These are phyloP conservation scores for Tetrapyrgos nigripes DNA, from an alignment of 1,284 basidiomycete species.

Conservation along the genomic window DNA sequence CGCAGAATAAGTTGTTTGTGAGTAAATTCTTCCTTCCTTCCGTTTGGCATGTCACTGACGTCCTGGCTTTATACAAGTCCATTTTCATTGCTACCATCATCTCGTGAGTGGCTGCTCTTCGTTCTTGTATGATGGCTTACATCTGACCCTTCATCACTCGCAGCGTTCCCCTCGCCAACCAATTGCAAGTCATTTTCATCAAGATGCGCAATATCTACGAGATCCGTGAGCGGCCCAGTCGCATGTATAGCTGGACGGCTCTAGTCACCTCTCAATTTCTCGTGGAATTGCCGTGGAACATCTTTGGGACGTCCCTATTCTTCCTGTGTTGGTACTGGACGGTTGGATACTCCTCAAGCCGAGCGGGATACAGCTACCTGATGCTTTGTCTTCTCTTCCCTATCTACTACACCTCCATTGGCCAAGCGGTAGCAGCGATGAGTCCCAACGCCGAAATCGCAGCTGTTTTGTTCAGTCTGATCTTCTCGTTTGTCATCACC, in stretches of 20 bases:
- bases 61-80: slow-evolving; percentile 26
- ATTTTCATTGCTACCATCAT: slow-evolving; percentile 56
- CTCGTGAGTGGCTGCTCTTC: slow-evolving; percentile 27
- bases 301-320: slow-evolving; percentile 61
- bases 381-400: slow-evolving; percentile 55
- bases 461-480: slow-evolving; percentile 66
- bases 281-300: slow-evolving; percentile 71
- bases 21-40: slow-evolving; percentile 19
- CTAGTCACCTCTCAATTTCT: slow-evolving; percentile 69
- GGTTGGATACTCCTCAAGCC: slow-evolving; percentile 52
- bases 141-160: not conserved
- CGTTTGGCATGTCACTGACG: not conserved
- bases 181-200: slow-evolving; percentile 54
- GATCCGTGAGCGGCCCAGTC: slow-evolving; percentile 75
- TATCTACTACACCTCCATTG: slow-evolving; percentile 61
- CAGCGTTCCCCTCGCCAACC: slow-evolving; percentile 51
- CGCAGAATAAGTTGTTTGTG: slow-evolving; percentile 84
- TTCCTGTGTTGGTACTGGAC: slow-evolving; percentile 63
- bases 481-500: slow-evolving; percentile 73
- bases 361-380: slow-evolving; percentile 64
- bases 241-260: slow-evolving; percentile 87
- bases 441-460: slow-evolving; percentile 71
- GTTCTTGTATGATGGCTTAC: not conserved
- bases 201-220: slow-evolving; percentile 67
- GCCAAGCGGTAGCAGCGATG: slow-evolving; percentile 71